Percentiles rank a stretch among this genome's conserved stretches.
Evolutionary conservation across 202 grass and related monocot species (phyloP).

Genomic region (Setaria viridis): DNA sequence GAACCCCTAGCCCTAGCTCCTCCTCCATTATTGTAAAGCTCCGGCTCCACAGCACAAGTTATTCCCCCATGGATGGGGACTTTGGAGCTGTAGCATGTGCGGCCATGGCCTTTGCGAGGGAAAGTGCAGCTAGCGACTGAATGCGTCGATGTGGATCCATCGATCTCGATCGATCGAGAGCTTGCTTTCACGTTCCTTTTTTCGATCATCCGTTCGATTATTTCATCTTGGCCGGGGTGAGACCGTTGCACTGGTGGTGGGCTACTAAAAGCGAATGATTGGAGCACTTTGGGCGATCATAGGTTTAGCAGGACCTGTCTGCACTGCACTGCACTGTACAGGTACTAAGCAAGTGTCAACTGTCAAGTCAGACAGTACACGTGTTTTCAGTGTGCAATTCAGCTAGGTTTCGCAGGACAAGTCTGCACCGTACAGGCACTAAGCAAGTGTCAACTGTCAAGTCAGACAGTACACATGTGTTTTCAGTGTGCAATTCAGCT

Average conservation of each 20-base stretch:
- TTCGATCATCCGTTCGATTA: slow-evolving; percentile 22
- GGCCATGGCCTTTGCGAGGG: too few relatives aligned
- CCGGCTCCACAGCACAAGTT: slow-evolving; percentile 6
- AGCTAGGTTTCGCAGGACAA: too few relatives aligned
- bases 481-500: too few relatives aligned
- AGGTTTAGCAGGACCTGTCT: neutral
- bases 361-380: too few relatives aligned
- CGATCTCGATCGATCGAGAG: neutral
- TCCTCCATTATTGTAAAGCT: slow-evolving; percentile 45
- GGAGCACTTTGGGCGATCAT: slow-evolving; percentile 33
- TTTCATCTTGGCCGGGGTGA: neutral
- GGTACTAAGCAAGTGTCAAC: neutral
- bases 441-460: too few relatives aligned
- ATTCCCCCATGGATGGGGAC: slow-evolving; percentile 42
- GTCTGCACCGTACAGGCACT: too few relatives aligned
- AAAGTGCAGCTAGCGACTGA: neutral
- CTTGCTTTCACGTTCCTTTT: neutral
- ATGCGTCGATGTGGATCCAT: neutral
- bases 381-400: too few relatives aligned
- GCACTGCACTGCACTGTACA: neutral
- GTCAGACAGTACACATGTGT: too few relatives aligned
- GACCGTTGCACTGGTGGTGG: neutral
- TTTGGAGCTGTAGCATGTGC: neutral
- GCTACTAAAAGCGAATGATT: slow-evolving; percentile 33
- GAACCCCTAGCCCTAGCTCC: slow-evolving; percentile 3